Evolutionary conservation across 2,329 filamentous ascomycete species (phyloP), one percentile per base, ranked within the genome.

Genomic region (Coniochaeta ligniaria): DNA sequence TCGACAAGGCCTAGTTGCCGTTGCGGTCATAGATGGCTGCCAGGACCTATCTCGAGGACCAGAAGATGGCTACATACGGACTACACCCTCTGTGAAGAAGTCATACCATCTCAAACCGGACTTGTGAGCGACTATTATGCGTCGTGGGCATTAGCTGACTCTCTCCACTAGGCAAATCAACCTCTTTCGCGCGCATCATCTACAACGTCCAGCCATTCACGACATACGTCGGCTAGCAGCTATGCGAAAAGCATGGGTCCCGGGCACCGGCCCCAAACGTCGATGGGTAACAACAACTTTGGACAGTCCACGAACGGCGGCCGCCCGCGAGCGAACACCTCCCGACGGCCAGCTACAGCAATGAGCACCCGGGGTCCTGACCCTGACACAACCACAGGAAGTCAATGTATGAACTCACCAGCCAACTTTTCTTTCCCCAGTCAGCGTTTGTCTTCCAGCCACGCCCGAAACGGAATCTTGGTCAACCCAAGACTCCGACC

Each of bases 221-320:
- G 75, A 68, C 73, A 74, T 66, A 74, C 72, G 56, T 74, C 76
- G 57, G 75, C 76, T 59, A 79, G 75, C 63, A 78, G 76, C 63
- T 85, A 86, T 63, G 78, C 82, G 16, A 83, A 79, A 63, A 88
- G 83, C 66, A 71, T 85, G 31, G 84, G 86, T 1, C 78, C 80
- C 14, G 79, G 77, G 62, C 73, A 78, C 71, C 81, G 83, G 59
- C 78, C 83, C 3, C 78, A 83, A 63, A 79, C 82, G 7, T 76
- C 84, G 38, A 74, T 83, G 65, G 74, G 75, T 31, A 52, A 31
- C 41, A 45, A 28, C 31, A 56, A 20, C 26, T 77, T 73, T 55
- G 74, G 69, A 64, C 80, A 81, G 63, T 73, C 80, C 50, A 75
- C 78, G 11, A 22, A 16, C 36, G 36, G 20, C 67, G 70, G 76